Evolutionary conservation across 371 early-diverging fungal genomes (phyloP).

Genomic region (Syncephalastrum contaminatum): DNA sequence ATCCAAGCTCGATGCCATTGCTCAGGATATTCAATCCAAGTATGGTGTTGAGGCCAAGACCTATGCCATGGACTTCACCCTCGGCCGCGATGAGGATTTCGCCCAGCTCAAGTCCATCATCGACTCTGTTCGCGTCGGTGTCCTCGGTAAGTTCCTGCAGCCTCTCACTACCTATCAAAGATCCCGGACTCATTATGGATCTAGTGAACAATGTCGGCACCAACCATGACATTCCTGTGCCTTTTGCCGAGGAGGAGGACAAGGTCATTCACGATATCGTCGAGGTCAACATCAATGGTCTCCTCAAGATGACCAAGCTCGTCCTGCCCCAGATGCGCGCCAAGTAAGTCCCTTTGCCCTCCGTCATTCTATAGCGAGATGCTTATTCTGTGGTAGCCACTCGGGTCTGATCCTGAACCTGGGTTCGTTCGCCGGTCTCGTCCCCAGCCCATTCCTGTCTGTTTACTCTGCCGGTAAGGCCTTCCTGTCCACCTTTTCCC

Average conservation of each 20-base stretch:
- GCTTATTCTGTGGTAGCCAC: conserved; percentile 45
- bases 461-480: conserved; percentile 95
- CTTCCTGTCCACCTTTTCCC: conserved; percentile 89
- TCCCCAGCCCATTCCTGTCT: conserved; percentile 87
- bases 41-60: conserved; percentile 71
- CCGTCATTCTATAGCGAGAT: too few relatives aligned
- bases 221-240: conserved; percentile 85
- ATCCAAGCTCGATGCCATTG: conserved; percentile 81
- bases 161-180: too few relatives aligned
- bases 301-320: conserved; percentile 82
- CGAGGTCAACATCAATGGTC: conserved; percentile 86
- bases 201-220: conserved; percentile 93
- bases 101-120: conserved; percentile 60
- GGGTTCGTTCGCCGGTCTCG: conserved; percentile 90
- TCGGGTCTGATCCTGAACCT: conserved; percentile 90
- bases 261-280: conserved; percentile 72
- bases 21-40: conserved; percentile 58
- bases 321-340: conserved; percentile 77
- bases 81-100: conserved; percentile 66
- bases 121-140: conserved; percentile 60
- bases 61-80: conserved; percentile 83
- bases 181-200: background rate
- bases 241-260: conserved; percentile 77
- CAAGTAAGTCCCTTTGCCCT: conserved; percentile 47
- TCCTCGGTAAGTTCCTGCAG: conserved; percentile 52